Conservation (phyloP, 106 monocot genomes). For the Dendrobium nobile region DNA sequence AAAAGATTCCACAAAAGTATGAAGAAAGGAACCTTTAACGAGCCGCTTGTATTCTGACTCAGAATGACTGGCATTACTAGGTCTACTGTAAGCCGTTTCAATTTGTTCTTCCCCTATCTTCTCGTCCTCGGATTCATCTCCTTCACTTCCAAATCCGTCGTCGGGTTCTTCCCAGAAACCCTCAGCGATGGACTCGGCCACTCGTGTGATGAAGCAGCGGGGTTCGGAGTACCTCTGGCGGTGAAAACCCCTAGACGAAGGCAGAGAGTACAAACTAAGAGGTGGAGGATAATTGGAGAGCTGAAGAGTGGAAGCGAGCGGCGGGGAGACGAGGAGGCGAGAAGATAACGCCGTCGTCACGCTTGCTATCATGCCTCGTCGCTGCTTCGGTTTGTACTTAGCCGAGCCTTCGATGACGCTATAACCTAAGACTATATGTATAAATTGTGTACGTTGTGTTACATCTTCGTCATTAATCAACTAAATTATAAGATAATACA, state of each 20-base stretch:
- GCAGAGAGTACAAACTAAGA: background rate
- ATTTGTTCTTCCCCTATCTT: background rate
- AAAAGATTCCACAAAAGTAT: background rate
- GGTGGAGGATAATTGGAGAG: background rate
- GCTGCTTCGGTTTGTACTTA: background rate
- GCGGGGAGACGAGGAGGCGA: background rate
- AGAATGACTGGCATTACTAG: background rate
- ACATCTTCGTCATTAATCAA: too few species aligned
- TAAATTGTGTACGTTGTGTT: too few species aligned
- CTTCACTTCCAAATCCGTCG: background rate
- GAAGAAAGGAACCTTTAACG: background rate
- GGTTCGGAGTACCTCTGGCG: background rate
- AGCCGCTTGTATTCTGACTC: background rate
- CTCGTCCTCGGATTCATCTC: background rate
- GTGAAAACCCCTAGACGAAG: background rate
- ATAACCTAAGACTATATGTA: too few species aligned
- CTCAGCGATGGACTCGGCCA: background rate
- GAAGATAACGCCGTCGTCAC: background rate
- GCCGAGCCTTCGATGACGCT: too few species aligned
- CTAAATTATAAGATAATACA: too few species aligned
- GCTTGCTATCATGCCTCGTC: background rate
- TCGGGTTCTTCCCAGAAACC: conserved; percentile 10
- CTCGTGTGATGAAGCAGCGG: background rate
- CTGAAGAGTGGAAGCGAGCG: background rate
- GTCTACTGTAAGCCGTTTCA: background rate